phyloP scores from a whole-genome alignment of 2,329 filamentous ascomycete genomes.

The Ceratocystis smalleyi region DNA sequence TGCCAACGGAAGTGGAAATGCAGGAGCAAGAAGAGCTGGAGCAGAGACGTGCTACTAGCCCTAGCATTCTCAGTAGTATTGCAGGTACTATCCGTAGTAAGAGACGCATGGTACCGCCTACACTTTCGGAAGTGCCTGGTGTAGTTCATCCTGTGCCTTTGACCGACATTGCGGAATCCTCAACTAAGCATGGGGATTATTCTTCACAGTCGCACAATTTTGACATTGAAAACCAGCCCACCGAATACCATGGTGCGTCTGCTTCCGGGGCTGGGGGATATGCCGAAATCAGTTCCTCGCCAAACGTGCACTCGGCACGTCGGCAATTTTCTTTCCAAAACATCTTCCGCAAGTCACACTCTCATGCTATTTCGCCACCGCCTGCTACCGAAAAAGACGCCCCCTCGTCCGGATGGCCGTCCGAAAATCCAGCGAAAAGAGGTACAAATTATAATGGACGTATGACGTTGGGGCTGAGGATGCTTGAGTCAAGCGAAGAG shows the following conservation, averaged over 20 bases:
- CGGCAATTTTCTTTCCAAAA: conserved; percentile 89
- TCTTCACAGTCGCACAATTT: conserved; percentile 28
- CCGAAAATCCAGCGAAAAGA: neutral
- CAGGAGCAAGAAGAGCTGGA: conserved; percentile 32
- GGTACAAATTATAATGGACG: conserved; percentile 8
- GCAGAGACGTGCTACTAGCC: conserved; percentile 22
- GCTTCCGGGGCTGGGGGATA: conserved; percentile 28
- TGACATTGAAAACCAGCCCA: conserved; percentile 29
- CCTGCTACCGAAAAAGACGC: conserved; percentile 18
- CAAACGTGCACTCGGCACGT: conserved; percentile 45
- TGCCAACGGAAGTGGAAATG: conserved; percentile 53
- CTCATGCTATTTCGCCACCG: conserved; percentile 32
- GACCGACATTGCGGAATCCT: conserved; percentile 42
- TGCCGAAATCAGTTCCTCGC: conserved; percentile 31
- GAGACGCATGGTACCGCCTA: conserved; percentile 23
- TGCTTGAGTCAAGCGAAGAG: conserved; percentile 28
- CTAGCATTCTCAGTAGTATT: conserved; percentile 38
- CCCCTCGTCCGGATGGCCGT: neutral
- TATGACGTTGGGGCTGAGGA: conserved; percentile 6
- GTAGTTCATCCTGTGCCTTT: conserved; percentile 47
- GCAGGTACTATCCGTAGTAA: conserved; percentile 37
- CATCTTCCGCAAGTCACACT: conserved; percentile 41
- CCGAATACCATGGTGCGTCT: conserved; percentile 35
- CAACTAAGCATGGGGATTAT: conserved; percentile 25
- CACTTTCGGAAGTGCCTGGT: conserved; percentile 31